Evolutionary conservation across 495 filamentous ascomycete genomes (phyloP).

Genomic region (Xylaria venustula): DNA sequence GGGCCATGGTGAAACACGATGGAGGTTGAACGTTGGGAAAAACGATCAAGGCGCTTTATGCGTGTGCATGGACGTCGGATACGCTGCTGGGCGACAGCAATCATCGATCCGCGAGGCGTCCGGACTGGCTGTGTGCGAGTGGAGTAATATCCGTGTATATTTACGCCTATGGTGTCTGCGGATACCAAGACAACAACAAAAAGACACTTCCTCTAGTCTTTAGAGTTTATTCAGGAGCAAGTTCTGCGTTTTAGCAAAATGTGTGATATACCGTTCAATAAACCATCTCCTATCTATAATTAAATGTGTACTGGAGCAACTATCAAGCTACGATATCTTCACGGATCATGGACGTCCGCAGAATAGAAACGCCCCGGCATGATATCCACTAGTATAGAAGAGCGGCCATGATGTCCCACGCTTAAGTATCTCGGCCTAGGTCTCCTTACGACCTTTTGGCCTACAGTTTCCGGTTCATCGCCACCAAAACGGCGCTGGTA

Average conservation of each 20-base stretch:
- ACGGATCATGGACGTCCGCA: too few species aligned
- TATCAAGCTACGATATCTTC: too few species aligned
- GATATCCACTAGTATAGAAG: too few species aligned
- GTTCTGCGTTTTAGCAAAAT: not conserved
- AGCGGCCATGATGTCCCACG: too few species aligned
- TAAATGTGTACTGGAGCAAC: too few species aligned
- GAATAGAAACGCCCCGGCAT: too few species aligned
- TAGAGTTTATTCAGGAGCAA: not conserved
- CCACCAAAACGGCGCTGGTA: too few species aligned
- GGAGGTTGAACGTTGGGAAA: not conserved
- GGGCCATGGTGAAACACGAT: not conserved
- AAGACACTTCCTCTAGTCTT: constrained; percentile 6
- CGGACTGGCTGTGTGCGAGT: constrained; percentile 2
- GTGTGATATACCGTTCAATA: not conserved
- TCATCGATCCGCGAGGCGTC: constrained; percentile 1
- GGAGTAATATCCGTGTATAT: constrained; percentile 23
- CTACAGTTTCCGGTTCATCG: too few species aligned
- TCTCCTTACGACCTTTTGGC: too few species aligned
- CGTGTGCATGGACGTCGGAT: not conserved
- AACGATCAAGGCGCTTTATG: not conserved
- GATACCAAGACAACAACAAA: constrained; percentile 13
- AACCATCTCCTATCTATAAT: too few species aligned
- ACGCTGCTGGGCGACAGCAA: constrained; percentile 4
- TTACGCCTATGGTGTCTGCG: constrained; percentile 14
- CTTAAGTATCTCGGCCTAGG: too few species aligned